Base-by-base conservation (phyloP, 75 land plant genomes). In the Sequoia sempervirens region DNA sequence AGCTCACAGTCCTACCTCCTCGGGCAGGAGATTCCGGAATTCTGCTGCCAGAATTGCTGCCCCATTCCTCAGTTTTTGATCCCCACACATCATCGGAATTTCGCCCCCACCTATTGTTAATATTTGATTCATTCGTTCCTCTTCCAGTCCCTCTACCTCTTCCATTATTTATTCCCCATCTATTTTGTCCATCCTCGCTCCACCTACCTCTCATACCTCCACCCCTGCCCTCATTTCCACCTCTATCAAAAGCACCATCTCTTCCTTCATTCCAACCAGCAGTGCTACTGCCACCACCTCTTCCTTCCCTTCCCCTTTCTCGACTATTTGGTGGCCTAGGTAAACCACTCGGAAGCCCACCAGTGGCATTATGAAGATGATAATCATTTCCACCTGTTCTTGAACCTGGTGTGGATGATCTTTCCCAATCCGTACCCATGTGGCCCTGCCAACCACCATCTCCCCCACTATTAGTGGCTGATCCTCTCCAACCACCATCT, bases 11-110 rank as follows among this genome's bases (percentile, higher is more conserved):
- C 36, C 83, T 84, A 7, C 83, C 82, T 82, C 85, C 90, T 52
- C 75, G 74, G 17, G 91, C 87, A 34, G 91, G 89, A 23, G 93
- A 90, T 50, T 90, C 87, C 30, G 83, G 84, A 37, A 88, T 87
- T 50, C 87, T 92, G 5, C 87, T 85, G 40, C 91, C 90, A 30
- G 89, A 87, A 70, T 85, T 86, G 66, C 74, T 83, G 32, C 87
- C 73, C 81, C 85, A 82, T 15, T 89, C 87, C 88, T 82, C 87
- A 50, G 30, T 76, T 76, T 43, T 76, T 41, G 80, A 76, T 76
- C 47, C 47, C 80, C 80, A 43, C 7, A 7, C 47, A 76, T 76
- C 80, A 15, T 45, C 79, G 34, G 87, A 80, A 32, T 36, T 81
- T 47, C 53, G 68, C 79, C 86, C 92, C 92, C 88, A 90, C 53